phyloP scores from a whole-genome alignment of 768 basidiomycete species.

The Tricholoma saponaceum region DNA sequence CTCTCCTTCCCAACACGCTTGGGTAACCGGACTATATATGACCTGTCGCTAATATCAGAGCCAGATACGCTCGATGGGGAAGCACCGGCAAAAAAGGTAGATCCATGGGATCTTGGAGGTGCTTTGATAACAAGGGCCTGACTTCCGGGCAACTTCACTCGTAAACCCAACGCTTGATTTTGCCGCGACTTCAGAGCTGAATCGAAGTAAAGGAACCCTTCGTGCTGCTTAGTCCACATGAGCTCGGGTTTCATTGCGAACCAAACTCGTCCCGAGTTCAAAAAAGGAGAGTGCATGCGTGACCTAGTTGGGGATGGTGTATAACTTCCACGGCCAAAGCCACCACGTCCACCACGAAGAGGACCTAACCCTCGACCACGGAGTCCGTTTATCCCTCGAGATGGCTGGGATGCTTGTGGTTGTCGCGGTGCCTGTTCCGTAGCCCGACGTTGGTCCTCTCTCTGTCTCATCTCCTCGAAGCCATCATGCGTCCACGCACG shows the following conservation, averaged over 20 bases:
- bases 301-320: slow-evolving; percentile 16
- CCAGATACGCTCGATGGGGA: slow-evolving; percentile 17
- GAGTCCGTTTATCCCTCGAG: slow-evolving; percentile 27
- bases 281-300: slow-evolving; percentile 25
- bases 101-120: slow-evolving; percentile 16
- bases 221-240: slow-evolving; percentile 82
- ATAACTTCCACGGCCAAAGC: slow-evolving; percentile 39
- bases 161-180: slow-evolving; percentile 49
- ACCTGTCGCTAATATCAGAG: slow-evolving; percentile 41
- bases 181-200: slow-evolving; percentile 52
- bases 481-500: slow-evolving; percentile 82
- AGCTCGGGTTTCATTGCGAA: slow-evolving; percentile 75
- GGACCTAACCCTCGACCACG: slow-evolving; percentile 43
- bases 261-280: slow-evolving; percentile 50
- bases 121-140: slow-evolving; percentile 40
- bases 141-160: slow-evolving; percentile 61
- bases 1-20: slow-evolving; percentile 34
- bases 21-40: slow-evolving; percentile 55
- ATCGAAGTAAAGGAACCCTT: slow-evolving; percentile 66
- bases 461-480: slow-evolving; percentile 80
- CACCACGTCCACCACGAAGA: slow-evolving; percentile 45
- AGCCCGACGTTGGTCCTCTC: slow-evolving; percentile 55
- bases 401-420: slow-evolving; percentile 20
- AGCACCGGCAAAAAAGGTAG: slow-evolving; percentile 15
- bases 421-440: slow-evolving; percentile 29